phyloP scores from a whole-genome alignment of 768 basidiomycete genomes.

The Boletus vermiculosoides region DNA sequence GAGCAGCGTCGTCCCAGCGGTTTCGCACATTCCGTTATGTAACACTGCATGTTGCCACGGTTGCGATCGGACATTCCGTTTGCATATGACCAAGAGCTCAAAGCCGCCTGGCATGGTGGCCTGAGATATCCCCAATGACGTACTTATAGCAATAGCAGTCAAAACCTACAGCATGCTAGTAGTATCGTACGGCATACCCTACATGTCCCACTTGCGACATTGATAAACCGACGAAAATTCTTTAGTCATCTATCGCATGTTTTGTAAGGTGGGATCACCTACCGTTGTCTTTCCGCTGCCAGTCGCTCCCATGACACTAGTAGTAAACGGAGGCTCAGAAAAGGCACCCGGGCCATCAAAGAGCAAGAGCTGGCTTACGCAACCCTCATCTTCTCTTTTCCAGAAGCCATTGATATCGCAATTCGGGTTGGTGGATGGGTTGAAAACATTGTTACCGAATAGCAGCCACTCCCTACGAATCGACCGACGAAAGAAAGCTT shows the following conservation, averaged over 20 bases:
- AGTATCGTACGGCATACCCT: too few species aligned
- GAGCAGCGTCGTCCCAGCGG: too few species aligned
- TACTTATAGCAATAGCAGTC: too few species aligned
- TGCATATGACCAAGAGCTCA: too few species aligned
- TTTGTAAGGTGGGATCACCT: not conserved
- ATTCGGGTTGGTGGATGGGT: not conserved
- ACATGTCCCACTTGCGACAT: slow-evolving; percentile 19
- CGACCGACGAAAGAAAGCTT: too few species aligned
- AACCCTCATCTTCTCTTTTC: slow-evolving; percentile 17
- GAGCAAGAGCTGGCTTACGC: slow-evolving; percentile 12
- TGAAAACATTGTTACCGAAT: not conserved
- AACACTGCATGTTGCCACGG: too few species aligned
- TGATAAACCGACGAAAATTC: slow-evolving; percentile 17
- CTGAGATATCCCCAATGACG: too few species aligned
- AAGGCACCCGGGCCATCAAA: not conserved
- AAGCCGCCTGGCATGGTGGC: too few species aligned
- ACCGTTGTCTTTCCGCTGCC: slow-evolving; percentile 27
- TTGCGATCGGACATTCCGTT: too few species aligned
- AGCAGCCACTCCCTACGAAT: too few species aligned
- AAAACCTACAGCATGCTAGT: too few species aligned
- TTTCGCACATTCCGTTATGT: too few species aligned
- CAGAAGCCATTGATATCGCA: slow-evolving; percentile 7
- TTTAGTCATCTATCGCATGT: not conserved
- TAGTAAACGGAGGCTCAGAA: slow-evolving; percentile 6
- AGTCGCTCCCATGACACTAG: slow-evolving; percentile 26